Evolutionary conservation across 2,329 filamentous ascomycete species (phyloP), one percentile per base, ranked within the genome.

Genomic region (Monosporascus sp.): DNA sequence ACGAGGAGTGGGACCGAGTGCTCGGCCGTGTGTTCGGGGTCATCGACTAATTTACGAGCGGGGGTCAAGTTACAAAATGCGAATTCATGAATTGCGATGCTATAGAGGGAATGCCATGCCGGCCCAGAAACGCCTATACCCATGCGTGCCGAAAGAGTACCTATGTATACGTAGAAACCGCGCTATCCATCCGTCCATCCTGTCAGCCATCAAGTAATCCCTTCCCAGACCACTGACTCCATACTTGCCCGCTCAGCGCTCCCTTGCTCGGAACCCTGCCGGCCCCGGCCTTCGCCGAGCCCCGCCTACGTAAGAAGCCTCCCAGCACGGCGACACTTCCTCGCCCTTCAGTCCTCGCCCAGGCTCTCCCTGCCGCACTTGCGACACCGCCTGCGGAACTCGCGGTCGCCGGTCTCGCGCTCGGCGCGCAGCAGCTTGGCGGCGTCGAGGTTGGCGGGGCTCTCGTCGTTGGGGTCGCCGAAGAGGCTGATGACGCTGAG

Each of bases 361-460:
- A 92, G 71, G 67, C 89, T 95, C 71, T 90, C 88, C 62, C 90
- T 76, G 2, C 96, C 91, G 65, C 88, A 91, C 68, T 82, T 84
- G 65, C 91, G 78, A 55, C 91, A 92, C 56, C 82, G 78, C 72
- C 81, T 87, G 72, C 90, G 83, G 68, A 96, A 99, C 49, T 92
- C 89, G 66, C 78, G 83, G 55, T 74, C 72, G 48, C 73, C 73
- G 15, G 79, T 80, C 57, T 80, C 78, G 54, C 75, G 72, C 66
- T 96, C 89, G 65, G 94, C 90, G 50, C 94, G 82, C 81, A 94
- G 88, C 75, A 97, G 73, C 56, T 88, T 82, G 11, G 93, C 94
- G 3, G 94, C 94, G 75, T 97, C 93, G 28, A 97, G 85, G 68
- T 99, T 97, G 49, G 94, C 94, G 0, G 94, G 91, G 63, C 88